These are phyloP conservation scores for Trichoderma sp. DNA, from an alignment of 2,329 filamentous ascomycete species.

Conservation along the genomic window DNA sequence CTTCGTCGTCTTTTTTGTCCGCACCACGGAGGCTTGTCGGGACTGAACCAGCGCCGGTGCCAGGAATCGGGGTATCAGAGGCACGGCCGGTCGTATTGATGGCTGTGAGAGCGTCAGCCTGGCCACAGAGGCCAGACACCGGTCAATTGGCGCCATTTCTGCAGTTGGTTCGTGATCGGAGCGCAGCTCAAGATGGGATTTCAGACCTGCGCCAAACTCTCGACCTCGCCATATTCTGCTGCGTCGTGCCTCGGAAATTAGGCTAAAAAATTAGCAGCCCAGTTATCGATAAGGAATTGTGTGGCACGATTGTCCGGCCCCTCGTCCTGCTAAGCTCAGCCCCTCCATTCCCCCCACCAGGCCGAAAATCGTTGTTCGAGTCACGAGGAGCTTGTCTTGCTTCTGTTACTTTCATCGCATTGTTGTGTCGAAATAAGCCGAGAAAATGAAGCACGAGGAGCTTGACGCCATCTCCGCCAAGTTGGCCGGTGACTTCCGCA, in stretches of 20 bases:
- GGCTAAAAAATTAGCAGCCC: constrained; percentile 22
- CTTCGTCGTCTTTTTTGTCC: constrained; percentile 54
- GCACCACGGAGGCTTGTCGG: constrained; percentile 41
- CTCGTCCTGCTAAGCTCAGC: constrained; percentile 20
- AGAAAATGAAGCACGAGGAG: constrained; percentile 56
- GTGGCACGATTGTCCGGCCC: constrained; percentile 7
- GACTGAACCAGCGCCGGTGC: constrained; percentile 46
- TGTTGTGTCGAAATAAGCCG: constrained; percentile 24
- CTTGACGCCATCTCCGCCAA: constrained; percentile 50
- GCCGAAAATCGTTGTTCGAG: constrained; percentile 28
- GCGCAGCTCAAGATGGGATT: constrained; percentile 28
- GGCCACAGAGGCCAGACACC: constrained; percentile 55
- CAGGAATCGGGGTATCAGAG: constrained; percentile 49
- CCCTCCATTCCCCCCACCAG: constrained; percentile 28
- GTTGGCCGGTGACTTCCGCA: constrained; percentile 72
- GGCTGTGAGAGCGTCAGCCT: constrained; percentile 45
- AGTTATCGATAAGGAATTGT: constrained; percentile 28
- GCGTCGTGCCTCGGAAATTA: constrained; percentile 28
- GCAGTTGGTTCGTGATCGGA: constrained; percentile 26
- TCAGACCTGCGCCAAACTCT: constrained; percentile 18
- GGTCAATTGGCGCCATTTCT: constrained; percentile 51
- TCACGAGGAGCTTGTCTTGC: constrained; percentile 22
- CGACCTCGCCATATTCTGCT: constrained; percentile 11
- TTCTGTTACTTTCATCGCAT: constrained; percentile 6
- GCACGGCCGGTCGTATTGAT: constrained; percentile 42